Evolutionary conservation across 2,329 filamentous ascomycete genomes (phyloP).

Genomic region (Penicillium aurantiogriseum): DNA sequence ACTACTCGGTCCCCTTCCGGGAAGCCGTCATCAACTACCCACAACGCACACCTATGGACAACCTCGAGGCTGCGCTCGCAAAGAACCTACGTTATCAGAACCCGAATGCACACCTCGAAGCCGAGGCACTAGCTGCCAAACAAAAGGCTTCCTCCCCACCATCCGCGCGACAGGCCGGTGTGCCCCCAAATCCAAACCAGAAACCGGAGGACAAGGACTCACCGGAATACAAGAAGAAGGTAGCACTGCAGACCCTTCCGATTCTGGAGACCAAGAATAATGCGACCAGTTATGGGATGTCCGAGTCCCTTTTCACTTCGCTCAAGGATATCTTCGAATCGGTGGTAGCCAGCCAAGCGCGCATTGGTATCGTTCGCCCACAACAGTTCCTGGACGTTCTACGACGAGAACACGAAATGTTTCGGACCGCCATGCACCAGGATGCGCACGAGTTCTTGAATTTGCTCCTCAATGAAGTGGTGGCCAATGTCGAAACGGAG

Average conservation of each 20-base stretch:
- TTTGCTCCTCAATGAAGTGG: slow-evolving; percentile 90
- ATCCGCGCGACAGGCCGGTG: slow-evolving; percentile 49
- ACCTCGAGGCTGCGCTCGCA: slow-evolving; percentile 57
- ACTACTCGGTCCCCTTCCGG: slow-evolving; percentile 91
- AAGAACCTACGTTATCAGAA: slow-evolving; percentile 56
- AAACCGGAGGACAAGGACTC: slow-evolving; percentile 93
- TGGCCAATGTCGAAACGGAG: slow-evolving; percentile 88
- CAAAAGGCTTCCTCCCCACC: slow-evolving; percentile 42
- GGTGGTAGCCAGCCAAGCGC: slow-evolving; percentile 73
- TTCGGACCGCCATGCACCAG: slow-evolving; percentile 94
- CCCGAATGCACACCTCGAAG: slow-evolving; percentile 57
- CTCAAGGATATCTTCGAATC: slow-evolving; percentile 96
- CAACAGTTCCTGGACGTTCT: slow-evolving; percentile 92
- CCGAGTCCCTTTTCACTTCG: slow-evolving; percentile 89
- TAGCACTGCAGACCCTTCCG: slow-evolving; percentile 82
- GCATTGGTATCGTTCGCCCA: slow-evolving; percentile 87
- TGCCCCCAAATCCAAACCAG: slow-evolving; percentile 55
- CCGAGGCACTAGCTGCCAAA: slow-evolving; percentile 47
- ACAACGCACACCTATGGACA: slow-evolving; percentile 66
- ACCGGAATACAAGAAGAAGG: slow-evolving; percentile 97
- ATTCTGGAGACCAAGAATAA: slow-evolving; percentile 85
- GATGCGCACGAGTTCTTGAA: slow-evolving; percentile 98
- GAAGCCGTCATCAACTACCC: slow-evolving; percentile 93
- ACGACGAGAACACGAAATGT: slow-evolving; percentile 94
- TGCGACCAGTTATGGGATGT: slow-evolving; percentile 79